Conservation (phyloP, 1,284 basidiomycete species). For the Earliella scabrosa region DNA sequence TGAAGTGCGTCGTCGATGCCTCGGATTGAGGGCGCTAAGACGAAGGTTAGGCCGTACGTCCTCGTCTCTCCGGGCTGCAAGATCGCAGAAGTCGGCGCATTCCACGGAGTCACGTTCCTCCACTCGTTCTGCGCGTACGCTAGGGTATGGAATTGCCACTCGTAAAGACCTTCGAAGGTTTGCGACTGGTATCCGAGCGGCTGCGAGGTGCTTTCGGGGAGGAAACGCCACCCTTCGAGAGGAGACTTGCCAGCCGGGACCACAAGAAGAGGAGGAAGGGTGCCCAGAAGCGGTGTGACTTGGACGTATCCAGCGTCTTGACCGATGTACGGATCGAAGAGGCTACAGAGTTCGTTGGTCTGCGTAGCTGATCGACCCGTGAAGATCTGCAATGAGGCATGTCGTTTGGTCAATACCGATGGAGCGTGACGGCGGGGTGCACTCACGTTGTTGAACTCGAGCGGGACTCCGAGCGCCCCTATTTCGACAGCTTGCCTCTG, state of each 20-base stretch:
- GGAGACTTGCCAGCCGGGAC: conserved; percentile 53
- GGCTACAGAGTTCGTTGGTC: conserved; percentile 56
- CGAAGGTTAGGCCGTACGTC: conserved; percentile 59
- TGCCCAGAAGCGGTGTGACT: conserved; percentile 59
- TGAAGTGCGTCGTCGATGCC: conserved; percentile 51
- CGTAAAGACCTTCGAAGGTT: conserved; percentile 63
- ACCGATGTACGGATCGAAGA: conserved; percentile 63
- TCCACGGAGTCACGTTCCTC: conserved; percentile 57
- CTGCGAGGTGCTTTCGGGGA: conserved; percentile 50
- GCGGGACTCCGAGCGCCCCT: conserved; percentile 54
- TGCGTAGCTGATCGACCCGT: conserved; percentile 54
- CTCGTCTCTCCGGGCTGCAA: conserved; percentile 52
- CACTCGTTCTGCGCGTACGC: conserved; percentile 64
- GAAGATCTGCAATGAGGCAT: conserved; percentile 47
- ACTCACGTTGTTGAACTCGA: conserved; percentile 62
- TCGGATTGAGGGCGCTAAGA: conserved; percentile 53
- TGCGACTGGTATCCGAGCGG: conserved; percentile 60
- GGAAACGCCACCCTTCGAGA: conserved; percentile 63
- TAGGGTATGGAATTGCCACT: conserved; percentile 64
- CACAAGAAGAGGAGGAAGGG: conserved; percentile 55
- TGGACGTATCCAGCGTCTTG: conserved; percentile 58
- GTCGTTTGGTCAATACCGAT: no score
- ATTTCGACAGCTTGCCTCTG: conserved; percentile 55
- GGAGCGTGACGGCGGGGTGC: no score
- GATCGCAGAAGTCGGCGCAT: conserved; percentile 53